Base-by-base conservation (phyloP, 345 rosid species). In the Limnanthes douglasii region DNA sequence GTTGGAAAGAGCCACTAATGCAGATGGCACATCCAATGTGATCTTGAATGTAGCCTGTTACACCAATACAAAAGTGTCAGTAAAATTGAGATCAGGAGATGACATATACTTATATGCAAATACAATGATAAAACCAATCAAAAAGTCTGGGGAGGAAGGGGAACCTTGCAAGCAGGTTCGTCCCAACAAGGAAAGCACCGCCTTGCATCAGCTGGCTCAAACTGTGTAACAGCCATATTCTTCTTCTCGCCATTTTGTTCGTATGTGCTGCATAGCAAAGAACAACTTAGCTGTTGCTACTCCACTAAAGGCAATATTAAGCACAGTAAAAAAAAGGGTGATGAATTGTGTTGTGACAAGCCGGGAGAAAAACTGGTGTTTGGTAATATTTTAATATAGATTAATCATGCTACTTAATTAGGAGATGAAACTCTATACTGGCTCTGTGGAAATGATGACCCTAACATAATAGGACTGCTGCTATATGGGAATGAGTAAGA, bases 111-210 rank as follows among this genome's bases (percentile, higher is more conserved):
- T 11, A 12, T 41, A 32, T 23, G 39, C 41, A 11, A 16, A 24
- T 19, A 7, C 31, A 48, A 18, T 4, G 27, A 48, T 2, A 15
- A 35, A 2, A 20, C 2, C 17, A 11, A 30, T 11, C 20, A 28
- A 34, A 22, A 33, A 17, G 33, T 20, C 4, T 21, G 6, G 31
- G 19, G 37, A 40, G 4, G 18, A 10, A 11, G 13, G 14, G 8
- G 49, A 19, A 78, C 97, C 94, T 90, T 90, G 94, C 78, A 78
- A 47, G 85, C 79, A 46, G 98, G 98, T 58, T 90, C 95, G 45
- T 90, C 98, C 98, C 98, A 84, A 43, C 98, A 90, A 0, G 98
- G 98, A 54, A 90, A 84, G 58, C 94, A 90, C 50, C 74, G 66
- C 54, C 98, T 70, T 15, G 96, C 95, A 67, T 90, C 94, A 39